Percentiles rank a stretch among this genome's conserved stretches.
phyloP scores from a whole-genome alignment of 129 eudicot genomes.

The Flaveria trinervia region DNA sequence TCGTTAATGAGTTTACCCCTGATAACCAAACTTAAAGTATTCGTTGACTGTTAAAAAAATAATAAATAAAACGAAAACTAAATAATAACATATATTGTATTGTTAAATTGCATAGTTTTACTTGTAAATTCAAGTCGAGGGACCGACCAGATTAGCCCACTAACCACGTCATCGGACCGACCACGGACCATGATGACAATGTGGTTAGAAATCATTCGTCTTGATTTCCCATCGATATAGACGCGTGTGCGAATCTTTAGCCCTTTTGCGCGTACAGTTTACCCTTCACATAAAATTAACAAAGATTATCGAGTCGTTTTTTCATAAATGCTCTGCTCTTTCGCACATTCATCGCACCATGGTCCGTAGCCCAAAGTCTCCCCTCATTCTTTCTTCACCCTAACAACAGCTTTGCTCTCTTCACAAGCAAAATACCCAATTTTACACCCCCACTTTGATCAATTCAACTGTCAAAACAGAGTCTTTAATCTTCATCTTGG shows the following conservation, averaged over 20 bases:
- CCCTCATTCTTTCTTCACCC: background rate
- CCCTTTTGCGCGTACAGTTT: background rate
- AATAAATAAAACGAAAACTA: too few relatives aligned
- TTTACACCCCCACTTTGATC: background rate
- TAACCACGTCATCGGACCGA: constrained; percentile 12
- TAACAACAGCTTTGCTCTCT: constrained; percentile 18
- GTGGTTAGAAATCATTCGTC: constrained; percentile 4
- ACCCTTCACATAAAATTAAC: constrained; percentile 11
- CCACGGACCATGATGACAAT: constrained; percentile 23
- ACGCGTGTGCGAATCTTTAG: constrained; percentile 15
- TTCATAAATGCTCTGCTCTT: constrained; percentile 19
- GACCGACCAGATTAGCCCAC: background rate
- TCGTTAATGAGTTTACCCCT: too few relatives aligned
- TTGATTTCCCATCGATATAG: background rate
- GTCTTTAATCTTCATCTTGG: background rate
- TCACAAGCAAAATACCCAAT: constrained; percentile 13
- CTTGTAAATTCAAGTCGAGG: too few relatives aligned
- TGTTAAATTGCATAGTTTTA: too few relatives aligned
- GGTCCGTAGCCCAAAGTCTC: constrained; percentile 28
- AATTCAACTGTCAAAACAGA: constrained; percentile 14
- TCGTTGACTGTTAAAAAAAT: too few relatives aligned
- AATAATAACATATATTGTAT: too few relatives aligned
- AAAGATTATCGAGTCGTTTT: background rate
- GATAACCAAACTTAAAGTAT: too few relatives aligned
- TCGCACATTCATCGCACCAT: constrained; percentile 34